Conservation (phyloP, 176 grass and related monocot species). For the Areca catechu region DNA sequence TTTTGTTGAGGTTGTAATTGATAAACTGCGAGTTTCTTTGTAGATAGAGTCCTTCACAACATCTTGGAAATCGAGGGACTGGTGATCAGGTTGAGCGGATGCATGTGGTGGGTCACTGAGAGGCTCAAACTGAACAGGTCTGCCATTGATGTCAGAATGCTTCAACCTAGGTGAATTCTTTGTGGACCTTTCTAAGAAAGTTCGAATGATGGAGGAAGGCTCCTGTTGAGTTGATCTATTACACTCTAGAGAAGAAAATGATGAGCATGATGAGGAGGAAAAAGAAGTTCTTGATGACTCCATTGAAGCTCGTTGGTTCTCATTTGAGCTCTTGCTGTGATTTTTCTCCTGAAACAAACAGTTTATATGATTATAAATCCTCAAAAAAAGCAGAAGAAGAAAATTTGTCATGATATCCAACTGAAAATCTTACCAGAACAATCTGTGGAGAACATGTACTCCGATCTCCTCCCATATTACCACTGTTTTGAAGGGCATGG, state of each 20-base stretch:
- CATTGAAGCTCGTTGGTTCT: conserved; percentile 48
- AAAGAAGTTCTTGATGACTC: conserved; percentile 49
- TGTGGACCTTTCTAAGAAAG: conserved; percentile 47
- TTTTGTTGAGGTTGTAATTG: conserved; percentile 38
- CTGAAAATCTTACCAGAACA: conserved; percentile 38
- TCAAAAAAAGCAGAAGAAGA: conserved; percentile 6
- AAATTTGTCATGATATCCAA: conserved; percentile 1
- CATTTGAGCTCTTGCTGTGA: conserved; percentile 55
- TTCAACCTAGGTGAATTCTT: conserved; percentile 67
- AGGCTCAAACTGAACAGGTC: not conserved
- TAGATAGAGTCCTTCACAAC: conserved; percentile 81
- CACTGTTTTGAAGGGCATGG: conserved; percentile 37
- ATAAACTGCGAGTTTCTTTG: conserved; percentile 46
- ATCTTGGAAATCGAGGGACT: conserved; percentile 54
- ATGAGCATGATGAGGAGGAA: conserved; percentile 76
- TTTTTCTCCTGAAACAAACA: conserved; percentile 60
- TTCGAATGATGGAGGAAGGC: conserved; percentile 46
- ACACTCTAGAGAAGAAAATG: conserved; percentile 79
- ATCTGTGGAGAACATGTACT: conserved; percentile 41
- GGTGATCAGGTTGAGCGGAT: conserved; percentile 23
- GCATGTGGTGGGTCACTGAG: conserved; percentile 4
- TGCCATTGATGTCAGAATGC: conserved; percentile 29
- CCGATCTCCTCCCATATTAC: conserved; percentile 40
- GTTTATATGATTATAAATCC: conserved; percentile 14
- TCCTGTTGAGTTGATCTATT: conserved; percentile 75